Percentiles rank a stretch among this genome's conserved stretches.
These are phyloP conservation scores for Fraxinus sp. DNA, from an alignment of 305 asterid genomes.

Conservation along the genomic window DNA sequence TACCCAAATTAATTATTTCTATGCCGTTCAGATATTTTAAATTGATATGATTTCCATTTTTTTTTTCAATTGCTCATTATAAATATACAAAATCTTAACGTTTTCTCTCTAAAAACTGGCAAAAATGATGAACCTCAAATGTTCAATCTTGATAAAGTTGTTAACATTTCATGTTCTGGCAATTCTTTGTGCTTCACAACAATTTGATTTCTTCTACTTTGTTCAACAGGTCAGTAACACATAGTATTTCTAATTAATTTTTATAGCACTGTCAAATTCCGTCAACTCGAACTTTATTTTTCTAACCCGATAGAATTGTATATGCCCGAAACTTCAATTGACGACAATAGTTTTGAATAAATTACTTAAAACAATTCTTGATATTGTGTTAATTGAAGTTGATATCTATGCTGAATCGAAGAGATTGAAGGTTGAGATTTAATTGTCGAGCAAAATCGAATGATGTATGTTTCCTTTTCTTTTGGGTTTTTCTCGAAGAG, in stretches of 20 bases:
- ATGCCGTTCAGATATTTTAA: background rate
- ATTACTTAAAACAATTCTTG: background rate
- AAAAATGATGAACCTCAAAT: conserved; percentile 19
- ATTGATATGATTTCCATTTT: background rate
- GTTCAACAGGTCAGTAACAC: conserved; percentile 59
- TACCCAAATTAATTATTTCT: background rate
- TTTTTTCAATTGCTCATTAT: background rate
- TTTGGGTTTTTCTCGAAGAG: background rate
- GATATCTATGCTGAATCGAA: background rate
- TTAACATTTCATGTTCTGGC: conserved; percentile 38
- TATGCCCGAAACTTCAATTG: too few relatives aligned
- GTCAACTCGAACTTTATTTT: background rate
- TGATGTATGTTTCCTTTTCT: too few relatives aligned
- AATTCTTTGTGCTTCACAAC: conserved; percentile 35
- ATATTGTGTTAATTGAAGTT: background rate
- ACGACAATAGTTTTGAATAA: too few relatives aligned
- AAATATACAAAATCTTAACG: background rate
- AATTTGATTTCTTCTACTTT: conserved; percentile 79
- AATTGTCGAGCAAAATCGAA: too few relatives aligned
- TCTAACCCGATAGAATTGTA: too few relatives aligned
- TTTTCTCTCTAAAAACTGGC: background rate
- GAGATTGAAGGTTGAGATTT: background rate
- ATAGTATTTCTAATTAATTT: background rate
- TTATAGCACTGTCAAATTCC: background rate
- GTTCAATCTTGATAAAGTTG: conserved; percentile 30